Evolutionary conservation across 23 red algal genomes (phyloP).

Genomic region (Gracilariopsis chorda): DNA sequence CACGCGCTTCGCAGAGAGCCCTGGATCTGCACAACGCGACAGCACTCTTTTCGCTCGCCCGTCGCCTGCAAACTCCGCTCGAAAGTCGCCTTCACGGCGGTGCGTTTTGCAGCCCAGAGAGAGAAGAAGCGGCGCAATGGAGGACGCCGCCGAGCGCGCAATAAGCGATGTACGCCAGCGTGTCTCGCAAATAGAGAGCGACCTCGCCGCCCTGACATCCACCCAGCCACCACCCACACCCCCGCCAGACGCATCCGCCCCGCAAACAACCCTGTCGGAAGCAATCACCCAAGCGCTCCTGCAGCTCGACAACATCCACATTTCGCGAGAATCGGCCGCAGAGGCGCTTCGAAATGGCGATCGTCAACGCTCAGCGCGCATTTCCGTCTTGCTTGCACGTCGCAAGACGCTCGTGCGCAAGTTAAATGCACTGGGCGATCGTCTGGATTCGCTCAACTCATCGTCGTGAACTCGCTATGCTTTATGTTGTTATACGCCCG

Average conservation of each 20-base stretch:
- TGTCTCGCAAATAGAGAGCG: background rate
- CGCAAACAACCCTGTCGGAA: constrained; percentile 2
- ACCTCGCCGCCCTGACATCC: background rate
- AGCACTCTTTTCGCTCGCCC: too few species aligned
- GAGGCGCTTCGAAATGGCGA: constrained; percentile 48
- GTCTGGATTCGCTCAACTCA: background rate
- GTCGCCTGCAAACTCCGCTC: background rate
- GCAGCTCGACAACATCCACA: constrained; percentile 36
- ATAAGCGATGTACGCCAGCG: background rate
- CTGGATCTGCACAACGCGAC: too few species aligned
- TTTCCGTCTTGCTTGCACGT: constrained; percentile 42
- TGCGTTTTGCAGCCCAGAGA: background rate
- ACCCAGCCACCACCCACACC: background rate
- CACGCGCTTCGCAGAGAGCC: too few species aligned
- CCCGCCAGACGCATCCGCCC: too few species aligned
- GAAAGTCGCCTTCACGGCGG: background rate
- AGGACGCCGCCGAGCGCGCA: background rate
- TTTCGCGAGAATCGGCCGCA: constrained; percentile 39
- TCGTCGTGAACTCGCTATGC: background rate
- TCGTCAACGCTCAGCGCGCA: background rate
- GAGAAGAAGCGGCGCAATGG: background rate
- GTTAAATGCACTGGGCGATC: constrained; percentile 16
- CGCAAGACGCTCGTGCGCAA: constrained; percentile 16
- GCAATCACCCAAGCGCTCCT: constrained; percentile 39
- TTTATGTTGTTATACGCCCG: background rate